Evolutionary conservation across 2,329 filamentous ascomycete genomes (phyloP).

Genomic region (Sclerotiophoma versabilis): DNA sequence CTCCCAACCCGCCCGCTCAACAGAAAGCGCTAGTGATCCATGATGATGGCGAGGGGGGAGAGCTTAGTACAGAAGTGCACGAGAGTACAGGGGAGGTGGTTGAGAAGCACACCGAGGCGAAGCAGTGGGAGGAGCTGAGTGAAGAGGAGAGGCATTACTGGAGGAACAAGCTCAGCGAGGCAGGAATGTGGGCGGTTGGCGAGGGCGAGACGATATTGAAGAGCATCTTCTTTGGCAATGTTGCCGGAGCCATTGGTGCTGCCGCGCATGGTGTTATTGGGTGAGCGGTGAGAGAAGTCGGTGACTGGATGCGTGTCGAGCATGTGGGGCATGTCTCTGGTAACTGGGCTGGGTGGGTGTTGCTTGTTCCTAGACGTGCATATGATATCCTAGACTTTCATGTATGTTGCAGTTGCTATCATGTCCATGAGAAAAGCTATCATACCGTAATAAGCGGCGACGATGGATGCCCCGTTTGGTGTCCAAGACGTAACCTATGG

Average conservation of each 20-base stretch:
- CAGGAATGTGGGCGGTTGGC: slow-evolving; percentile 79
- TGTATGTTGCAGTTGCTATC: background rate
- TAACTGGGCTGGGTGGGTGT: background rate
- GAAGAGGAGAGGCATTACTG: slow-evolving; percentile 69
- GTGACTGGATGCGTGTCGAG: slow-evolving; percentile 14
- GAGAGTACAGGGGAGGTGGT: slow-evolving; percentile 40
- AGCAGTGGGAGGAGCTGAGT: slow-evolving; percentile 74
- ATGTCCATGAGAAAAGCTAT: background rate
- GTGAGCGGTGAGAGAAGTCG: slow-evolving; percentile 14
- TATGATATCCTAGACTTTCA: slow-evolving; percentile 6
- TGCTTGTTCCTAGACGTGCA: background rate
- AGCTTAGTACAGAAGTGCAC: slow-evolving; percentile 53
- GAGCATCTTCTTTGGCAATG: slow-evolving; percentile 78
- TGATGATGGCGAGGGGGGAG: slow-evolving; percentile 46
- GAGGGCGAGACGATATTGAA: slow-evolving; percentile 80
- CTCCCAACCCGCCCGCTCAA: slow-evolving; percentile 16
- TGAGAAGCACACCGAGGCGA: slow-evolving; percentile 57
- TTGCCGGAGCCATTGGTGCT: slow-evolving; percentile 64
- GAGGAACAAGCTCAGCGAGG: slow-evolving; percentile 71
- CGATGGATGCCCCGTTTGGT: no score
- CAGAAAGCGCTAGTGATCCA: slow-evolving; percentile 53
- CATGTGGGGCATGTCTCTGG: slow-evolving; percentile 5
- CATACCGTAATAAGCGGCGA: no score
- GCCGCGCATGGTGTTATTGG: slow-evolving; percentile 44
- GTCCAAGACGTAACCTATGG: no score